Percentiles rank a stretch among this genome's conserved stretches.
Evolutionary conservation across 495 filamentous ascomycete genomes (phyloP).

Genomic region (Aspergillus asperescens): DNA sequence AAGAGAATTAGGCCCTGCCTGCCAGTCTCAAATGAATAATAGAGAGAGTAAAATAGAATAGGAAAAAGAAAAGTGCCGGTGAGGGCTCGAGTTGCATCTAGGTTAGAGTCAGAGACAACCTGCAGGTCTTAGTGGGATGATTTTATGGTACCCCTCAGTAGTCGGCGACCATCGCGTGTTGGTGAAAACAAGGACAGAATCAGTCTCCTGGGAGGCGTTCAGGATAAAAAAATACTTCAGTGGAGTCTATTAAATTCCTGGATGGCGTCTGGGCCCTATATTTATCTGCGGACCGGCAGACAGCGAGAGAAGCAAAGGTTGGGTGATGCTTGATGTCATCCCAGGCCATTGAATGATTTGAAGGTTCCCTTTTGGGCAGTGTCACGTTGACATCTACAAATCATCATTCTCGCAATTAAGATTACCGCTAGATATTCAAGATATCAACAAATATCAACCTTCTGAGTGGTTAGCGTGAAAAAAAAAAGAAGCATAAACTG

Average conservation of each 20-base stretch:
- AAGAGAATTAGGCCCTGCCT: neutral
- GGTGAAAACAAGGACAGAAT: neutral
- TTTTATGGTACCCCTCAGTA: constrained; percentile 14
- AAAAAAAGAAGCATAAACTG: neutral
- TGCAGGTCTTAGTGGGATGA: constrained; percentile 15
- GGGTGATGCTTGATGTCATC: constrained; percentile 7
- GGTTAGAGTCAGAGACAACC: neutral
- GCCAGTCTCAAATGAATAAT: neutral
- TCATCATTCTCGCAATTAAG: neutral
- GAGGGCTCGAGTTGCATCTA: constrained; percentile 1
- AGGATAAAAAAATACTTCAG: neutral
- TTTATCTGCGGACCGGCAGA: neutral
- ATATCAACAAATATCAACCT: neutral
- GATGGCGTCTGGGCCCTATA: neutral
- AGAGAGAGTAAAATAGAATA: constrained; percentile 13
- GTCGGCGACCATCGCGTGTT: neutral
- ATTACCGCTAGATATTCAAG: neutral
- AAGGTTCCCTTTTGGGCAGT: neutral
- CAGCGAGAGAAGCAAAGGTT: neutral
- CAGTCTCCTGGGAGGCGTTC: neutral
- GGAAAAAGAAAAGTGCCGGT: constrained; percentile 17
- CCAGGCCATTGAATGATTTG: constrained; percentile 1
- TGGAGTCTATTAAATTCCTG: neutral
- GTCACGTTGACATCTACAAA: constrained; percentile 3
- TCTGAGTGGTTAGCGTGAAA: neutral